Evolutionary conservation across 345 rosid species (phyloP), one percentile per base, ranked within the genome.

Genomic region (Salix exigua): DNA sequence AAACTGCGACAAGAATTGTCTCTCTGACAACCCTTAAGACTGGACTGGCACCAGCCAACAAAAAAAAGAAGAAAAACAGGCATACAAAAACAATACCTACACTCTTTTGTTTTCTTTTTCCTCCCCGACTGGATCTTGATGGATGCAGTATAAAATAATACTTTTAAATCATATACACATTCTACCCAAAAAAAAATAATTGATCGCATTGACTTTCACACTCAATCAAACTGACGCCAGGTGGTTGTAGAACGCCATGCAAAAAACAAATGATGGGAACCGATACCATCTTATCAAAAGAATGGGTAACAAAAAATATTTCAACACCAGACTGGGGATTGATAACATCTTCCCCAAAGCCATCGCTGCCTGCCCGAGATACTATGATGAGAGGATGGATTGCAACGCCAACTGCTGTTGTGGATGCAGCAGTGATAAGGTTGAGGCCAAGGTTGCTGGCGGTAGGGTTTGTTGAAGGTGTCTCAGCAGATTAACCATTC

Each of bases 391-490:
- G 81, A 96, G 99, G 86, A 94, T 90, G 70, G 99, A 82, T 79
- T 96, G 99, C 82, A 96, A 83, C 1, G 97, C 94, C 58, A 92
- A 87, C 85, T 92, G 98, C 68, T 96, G 99, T 80, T 96, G 97
- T 2, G 99, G 99, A 79, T 91, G 94, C 87, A 96, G 81, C 64
- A 94, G 77, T 65, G 98, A 90, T 97, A 92, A 90, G 40, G 98
- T 92, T 19, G 96, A 90, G 55, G 97, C 97, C 87, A 94, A 83
- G 26, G 96, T 88, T n/a, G 92, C 81, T 4, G 97, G 96, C 33
- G 99, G 99, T 71, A 96, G 82, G 6, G 98, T 94, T 84, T 90
- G 95, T 84, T 92, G 97, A 67, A 96, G 97, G 83, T 94, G 97
- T 82, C 94, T 90, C 77, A 96, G 86, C 78, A 96, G 83, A 81